phyloP scores from a whole-genome alignment of 106 monocot species.

The Cymbidium sinense region DNA sequence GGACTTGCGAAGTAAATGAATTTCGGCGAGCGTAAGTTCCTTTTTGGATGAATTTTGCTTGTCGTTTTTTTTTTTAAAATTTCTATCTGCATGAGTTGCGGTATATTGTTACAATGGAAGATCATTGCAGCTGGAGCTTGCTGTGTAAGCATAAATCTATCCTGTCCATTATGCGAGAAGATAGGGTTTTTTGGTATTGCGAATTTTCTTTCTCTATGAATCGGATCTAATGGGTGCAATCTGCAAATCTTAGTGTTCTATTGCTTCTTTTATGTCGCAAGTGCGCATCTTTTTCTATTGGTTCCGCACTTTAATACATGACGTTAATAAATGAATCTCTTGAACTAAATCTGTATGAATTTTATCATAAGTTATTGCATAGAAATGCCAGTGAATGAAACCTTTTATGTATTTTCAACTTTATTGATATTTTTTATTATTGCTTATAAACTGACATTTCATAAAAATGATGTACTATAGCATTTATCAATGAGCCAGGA shows the following conservation, averaged over 20 bases:
- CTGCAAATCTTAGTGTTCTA: neutral
- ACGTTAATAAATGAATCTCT: neutral
- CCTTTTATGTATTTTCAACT: neutral
- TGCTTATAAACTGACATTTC: neutral
- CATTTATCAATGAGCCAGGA: neutral
- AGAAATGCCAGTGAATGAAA: too few species aligned
- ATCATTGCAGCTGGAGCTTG: neutral
- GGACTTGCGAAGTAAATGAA: conserved; percentile 18
- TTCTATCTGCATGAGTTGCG: neutral
- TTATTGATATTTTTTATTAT: neutral
- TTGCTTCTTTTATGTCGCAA: neutral
- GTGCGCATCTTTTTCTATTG: neutral
- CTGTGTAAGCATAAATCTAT: neutral
- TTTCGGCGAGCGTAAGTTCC: conserved; percentile 53
- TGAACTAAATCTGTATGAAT: neutral
- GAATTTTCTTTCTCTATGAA: neutral
- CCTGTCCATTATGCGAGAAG: neutral
- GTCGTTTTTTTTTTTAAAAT: neutral
- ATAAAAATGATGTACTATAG: neutral
- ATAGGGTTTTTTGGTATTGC: neutral
- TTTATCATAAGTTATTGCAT: too few species aligned
- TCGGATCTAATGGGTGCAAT: neutral
- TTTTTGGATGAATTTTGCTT: neutral
- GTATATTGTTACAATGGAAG: neutral
- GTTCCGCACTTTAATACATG: neutral